Base-by-base conservation (phyloP, 768 basidiomycete species). In the Kwoniella pini region DNA sequence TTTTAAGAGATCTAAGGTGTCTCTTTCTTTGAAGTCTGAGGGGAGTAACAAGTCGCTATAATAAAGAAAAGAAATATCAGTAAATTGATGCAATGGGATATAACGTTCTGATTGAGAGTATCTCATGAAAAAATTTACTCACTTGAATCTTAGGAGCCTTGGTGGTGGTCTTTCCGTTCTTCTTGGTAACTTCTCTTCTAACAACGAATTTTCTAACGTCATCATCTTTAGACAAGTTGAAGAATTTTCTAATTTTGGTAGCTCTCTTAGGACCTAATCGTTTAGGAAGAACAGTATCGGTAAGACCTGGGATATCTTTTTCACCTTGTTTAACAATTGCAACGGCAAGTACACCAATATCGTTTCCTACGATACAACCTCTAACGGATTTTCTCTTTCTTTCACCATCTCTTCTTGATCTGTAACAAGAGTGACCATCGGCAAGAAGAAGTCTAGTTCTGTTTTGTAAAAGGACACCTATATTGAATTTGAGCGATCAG, bases 341-440 rank as follows among this genome's bases (percentile, higher is more conserved):
- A 67, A 94, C 83, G 50, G 90, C 88, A 68, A 99, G 86, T 63
- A 96, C 94, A 55, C 92, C 88, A 71, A 98, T 96, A 80, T 99
- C 94, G 76, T 91, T 85, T 68, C 90, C 92, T 78, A 97, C 90
- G 81, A 98, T 97, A 84, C 93, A 96, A 31, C 95, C 95, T 65
- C 95, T 90, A 64, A 99, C 91, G 74, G 94, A 70, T 58, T 98
- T 98, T 84, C 95, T 90, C 85, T 90, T 93, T 82, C 95, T 90
- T 82, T 99, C 94, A 77, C 95, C 95, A 49, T 83, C 81, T 80
- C 93, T 90, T 77, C 93, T 90, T 68, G 83, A 80, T 72, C 95
- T 91, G 85, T 90, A 97, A 86, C 95, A 98, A 30, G 94, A 95
- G 87, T 98, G 95, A 52, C 93, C 93, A 80, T 95, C 90, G 65